Conservation (phyloP, 192 early-diverging fungal genomes). For the Podila clonocystis region DNA sequence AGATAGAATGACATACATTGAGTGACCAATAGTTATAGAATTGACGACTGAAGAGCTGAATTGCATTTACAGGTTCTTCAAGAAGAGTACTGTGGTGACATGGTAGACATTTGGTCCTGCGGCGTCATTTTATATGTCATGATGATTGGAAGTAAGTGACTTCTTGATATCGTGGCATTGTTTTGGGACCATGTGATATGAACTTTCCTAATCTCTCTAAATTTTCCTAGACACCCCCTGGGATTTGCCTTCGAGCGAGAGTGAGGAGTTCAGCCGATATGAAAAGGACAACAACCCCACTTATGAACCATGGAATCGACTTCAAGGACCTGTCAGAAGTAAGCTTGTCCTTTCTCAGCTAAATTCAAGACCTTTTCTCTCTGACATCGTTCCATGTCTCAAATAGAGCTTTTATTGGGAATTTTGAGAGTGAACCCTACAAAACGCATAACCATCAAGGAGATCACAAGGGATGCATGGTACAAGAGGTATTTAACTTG, state of each 20-base stretch:
- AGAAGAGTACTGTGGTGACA: slow-evolving; percentile 65
- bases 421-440: slow-evolving; percentile 61
- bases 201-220: neutral
- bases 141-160: slow-evolving; percentile 69
- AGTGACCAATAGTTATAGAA: too few relatives aligned
- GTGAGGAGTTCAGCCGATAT: slow-evolving; percentile 67
- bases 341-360: slow-evolving; percentile 5
- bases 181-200: neutral
- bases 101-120: slow-evolving; percentile 76
- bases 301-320: slow-evolving; percentile 63
- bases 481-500: slow-evolving; percentile 51
- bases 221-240: slow-evolving; percentile 67
- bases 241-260: slow-evolving; percentile 69
- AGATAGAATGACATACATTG: neutral
- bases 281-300: slow-evolving; percentile 38
- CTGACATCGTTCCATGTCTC: too few relatives aligned
- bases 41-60: neutral
- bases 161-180: neutral
- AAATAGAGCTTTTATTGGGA: slow-evolving; percentile 52
- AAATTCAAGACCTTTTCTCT: neutral
- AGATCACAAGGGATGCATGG: slow-evolving; percentile 62
- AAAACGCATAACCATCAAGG: slow-evolving; percentile 53
- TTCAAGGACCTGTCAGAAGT: slow-evolving; percentile 58
- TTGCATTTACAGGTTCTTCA: slow-evolving; percentile 57
- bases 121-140: slow-evolving; percentile 78